These are phyloP conservation scores for Neurospora sp. DNA, from an alignment of 495 filamentous ascomycete species.

Conservation along the genomic window DNA sequence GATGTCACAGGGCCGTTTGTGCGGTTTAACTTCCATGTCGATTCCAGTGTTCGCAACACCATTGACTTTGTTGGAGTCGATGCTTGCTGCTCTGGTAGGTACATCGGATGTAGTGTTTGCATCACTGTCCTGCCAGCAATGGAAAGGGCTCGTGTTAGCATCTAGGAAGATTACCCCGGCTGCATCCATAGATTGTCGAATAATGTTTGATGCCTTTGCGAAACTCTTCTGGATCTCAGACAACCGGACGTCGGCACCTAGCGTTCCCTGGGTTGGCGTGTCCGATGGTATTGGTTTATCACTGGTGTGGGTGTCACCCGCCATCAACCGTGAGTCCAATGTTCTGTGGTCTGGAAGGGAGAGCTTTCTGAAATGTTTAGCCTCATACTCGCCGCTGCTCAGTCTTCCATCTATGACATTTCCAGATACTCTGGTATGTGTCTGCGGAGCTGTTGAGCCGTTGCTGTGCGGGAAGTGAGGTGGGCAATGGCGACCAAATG, in stretches of 20 bases:
- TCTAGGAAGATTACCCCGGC: conserved; percentile 46
- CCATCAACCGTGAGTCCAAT: background rate
- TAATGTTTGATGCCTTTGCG: conserved; percentile 36
- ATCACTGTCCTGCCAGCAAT: background rate
- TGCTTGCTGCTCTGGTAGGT: background rate
- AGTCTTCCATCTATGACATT: background rate
- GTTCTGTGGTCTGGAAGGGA: background rate
- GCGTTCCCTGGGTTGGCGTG: background rate
- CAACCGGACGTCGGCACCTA: background rate
- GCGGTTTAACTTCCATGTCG: background rate
- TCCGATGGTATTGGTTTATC: background rate
- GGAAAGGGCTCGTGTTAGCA: conserved; percentile 19
- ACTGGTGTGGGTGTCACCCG: background rate
- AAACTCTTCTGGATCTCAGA: conserved; percentile 19
- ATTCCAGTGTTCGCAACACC: background rate
- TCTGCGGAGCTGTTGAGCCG: background rate
- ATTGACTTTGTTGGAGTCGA: background rate
- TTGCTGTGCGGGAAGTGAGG: background rate
- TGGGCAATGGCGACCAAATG: background rate
- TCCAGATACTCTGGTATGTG: background rate
- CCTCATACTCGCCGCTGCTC: background rate
- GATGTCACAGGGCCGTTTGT: background rate
- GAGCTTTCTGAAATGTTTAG: background rate
- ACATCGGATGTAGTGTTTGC: background rate
- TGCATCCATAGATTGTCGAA: conserved; percentile 40